phyloP scores from a whole-genome alignment of 305 asterid genomes.

The Fraxinus ornus region DNA sequence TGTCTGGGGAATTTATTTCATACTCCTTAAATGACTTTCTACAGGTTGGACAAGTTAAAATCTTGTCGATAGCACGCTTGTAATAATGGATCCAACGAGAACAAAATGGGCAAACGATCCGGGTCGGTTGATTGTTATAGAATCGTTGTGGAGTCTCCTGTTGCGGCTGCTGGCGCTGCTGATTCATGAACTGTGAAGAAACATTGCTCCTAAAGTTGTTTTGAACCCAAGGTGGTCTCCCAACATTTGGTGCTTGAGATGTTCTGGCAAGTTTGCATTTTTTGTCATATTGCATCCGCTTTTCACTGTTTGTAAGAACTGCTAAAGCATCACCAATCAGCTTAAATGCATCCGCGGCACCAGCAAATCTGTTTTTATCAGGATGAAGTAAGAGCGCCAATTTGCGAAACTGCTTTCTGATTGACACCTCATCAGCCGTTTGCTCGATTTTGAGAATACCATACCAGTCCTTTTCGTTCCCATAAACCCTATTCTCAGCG shows the following conservation, averaged over 20 bases:
- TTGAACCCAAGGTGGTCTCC: slow-evolving; percentile 11
- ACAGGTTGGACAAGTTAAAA: slow-evolving; percentile 35
- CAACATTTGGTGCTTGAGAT: slow-evolving; percentile 15
- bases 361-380: slow-evolving; percentile 53
- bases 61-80: slow-evolving; percentile 25
- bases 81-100: slow-evolving; percentile 1
- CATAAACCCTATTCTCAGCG: slow-evolving; percentile 28
- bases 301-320: slow-evolving; percentile 38
- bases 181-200: slow-evolving; percentile 18
- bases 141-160: slow-evolving; percentile 18
- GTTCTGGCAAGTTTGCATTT: slow-evolving; percentile 24
- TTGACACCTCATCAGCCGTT: slow-evolving; percentile 42
- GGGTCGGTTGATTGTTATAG: neutral
- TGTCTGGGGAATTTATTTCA: slow-evolving; percentile 30
- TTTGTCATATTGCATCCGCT: slow-evolving; percentile 20
- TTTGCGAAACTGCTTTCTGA: slow-evolving; percentile 43
- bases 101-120: neutral
- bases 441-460: slow-evolving; percentile 35
- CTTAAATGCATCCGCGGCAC: slow-evolving; percentile 61
- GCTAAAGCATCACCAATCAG: slow-evolving; percentile 47
- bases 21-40: slow-evolving; percentile 23
- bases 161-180: slow-evolving; percentile 44
- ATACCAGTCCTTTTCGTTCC: slow-evolving; percentile 56
- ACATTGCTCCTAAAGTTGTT: slow-evolving; percentile 1
- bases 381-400: slow-evolving; percentile 62